phyloP scores from a whole-genome alignment of 2,329 filamentous ascomycete genomes.

The Diplodia corticola region DNA sequence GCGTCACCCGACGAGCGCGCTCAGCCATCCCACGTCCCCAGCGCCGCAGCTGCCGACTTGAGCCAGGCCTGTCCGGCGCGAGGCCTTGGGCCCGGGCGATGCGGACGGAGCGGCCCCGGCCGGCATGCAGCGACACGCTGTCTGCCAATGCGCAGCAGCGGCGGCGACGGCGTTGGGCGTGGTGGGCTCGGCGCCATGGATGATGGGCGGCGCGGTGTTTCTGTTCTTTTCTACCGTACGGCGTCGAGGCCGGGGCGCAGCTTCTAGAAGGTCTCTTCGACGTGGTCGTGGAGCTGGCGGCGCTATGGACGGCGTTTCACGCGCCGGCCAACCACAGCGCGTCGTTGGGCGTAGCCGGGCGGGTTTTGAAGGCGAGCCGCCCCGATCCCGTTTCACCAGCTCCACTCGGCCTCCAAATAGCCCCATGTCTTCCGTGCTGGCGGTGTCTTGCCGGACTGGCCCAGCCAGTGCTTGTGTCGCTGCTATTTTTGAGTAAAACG shows the following conservation, averaged over 20 bases:
- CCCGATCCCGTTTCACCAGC: conserved; percentile 16
- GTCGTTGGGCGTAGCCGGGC: not conserved
- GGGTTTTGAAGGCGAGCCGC: conserved; percentile 19
- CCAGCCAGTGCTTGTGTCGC: conserved; percentile 35
- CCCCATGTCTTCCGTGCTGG: conserved; percentile 2
- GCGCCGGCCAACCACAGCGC: conserved; percentile 10
- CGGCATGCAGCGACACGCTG: not conserved
- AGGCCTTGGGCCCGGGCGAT: not conserved
- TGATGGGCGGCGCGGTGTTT: not conserved
- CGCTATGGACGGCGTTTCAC: conserved; percentile 7
- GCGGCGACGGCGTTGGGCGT: no score
- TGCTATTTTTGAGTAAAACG: conserved; percentile 39
- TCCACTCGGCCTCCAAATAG: conserved; percentile 11
- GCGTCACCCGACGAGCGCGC: conserved; percentile 1
- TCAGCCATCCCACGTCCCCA: not conserved
- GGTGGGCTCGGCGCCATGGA: not conserved
- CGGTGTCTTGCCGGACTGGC: conserved; percentile 27
- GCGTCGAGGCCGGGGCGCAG: not conserved
- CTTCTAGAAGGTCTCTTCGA: conserved; percentile 7
- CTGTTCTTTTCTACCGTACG: conserved; percentile 15
- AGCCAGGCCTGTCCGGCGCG: not conserved
- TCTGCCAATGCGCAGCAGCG: not conserved
- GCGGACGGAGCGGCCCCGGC: not conserved
- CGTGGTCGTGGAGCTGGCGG: not conserved
- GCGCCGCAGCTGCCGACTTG: no score